Evolutionary conservation across 768 basidiomycete species (phyloP).

Genomic region (Artomyces pyxidatus): DNA sequence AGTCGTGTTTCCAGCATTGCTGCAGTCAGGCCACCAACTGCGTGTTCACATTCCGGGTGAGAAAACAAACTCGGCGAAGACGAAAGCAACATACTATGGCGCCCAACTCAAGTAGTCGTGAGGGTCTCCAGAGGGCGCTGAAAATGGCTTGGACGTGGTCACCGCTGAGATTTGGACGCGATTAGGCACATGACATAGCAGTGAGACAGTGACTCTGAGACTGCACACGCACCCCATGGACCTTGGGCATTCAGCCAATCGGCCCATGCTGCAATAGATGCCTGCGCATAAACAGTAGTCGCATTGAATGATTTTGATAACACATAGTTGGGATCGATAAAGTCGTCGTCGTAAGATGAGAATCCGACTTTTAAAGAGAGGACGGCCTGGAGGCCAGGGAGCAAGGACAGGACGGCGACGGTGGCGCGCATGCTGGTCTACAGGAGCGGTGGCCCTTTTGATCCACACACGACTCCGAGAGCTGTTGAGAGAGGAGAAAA

Average conservation of each 20-base stretch:
- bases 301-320: background rate
- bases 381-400: background rate
- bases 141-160: slow-evolving; percentile 17
- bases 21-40: slow-evolving; percentile 24
- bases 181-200: background rate
- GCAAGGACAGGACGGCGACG: background rate
- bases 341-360: background rate
- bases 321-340: background rate
- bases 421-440: background rate
- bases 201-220: background rate
- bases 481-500: too few species aligned
- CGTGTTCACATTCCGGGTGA: background rate
- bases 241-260: background rate
- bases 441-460: too few species aligned
- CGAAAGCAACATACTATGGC: slow-evolving; percentile 9
- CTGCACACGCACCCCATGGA: background rate
- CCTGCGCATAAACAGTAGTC: background rate
- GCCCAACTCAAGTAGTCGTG: slow-evolving; percentile 16
- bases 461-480: too few species aligned
- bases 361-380: background rate
- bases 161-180: background rate
- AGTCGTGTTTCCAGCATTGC: slow-evolving; percentile 22
- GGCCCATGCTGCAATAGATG: background rate
- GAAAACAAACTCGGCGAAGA: background rate
- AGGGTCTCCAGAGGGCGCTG: slow-evolving; percentile 1